A percentile compares a stretch with the other conserved stretches of the same genome.
These are phyloP conservation scores for Aspergillus fumigatus DNA, from an alignment of 2,329 filamentous ascomycete species.

Conservation along the genomic window DNA sequence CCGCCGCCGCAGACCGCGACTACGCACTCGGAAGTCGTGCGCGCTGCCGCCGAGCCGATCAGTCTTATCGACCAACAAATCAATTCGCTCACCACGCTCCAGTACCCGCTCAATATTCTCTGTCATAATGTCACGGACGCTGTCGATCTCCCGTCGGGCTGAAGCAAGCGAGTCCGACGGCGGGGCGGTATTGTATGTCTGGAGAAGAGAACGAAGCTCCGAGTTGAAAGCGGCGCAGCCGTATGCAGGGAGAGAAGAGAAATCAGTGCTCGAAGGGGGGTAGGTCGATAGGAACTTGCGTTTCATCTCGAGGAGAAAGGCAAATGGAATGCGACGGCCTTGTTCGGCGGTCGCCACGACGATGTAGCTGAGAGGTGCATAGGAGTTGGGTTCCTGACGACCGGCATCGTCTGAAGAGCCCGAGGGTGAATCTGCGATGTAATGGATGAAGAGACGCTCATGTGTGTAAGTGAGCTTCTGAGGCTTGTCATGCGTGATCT, in stretches of 20 bases:
- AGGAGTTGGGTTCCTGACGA: slow-evolving; percentile 49
- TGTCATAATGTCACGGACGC: slow-evolving; percentile 88
- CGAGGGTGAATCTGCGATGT: slow-evolving; percentile 80
- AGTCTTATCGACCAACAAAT: slow-evolving; percentile 93
- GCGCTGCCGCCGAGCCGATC: slow-evolving; percentile 84
- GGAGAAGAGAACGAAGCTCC: slow-evolving; percentile 70
- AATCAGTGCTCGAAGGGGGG: slow-evolving; percentile 63
- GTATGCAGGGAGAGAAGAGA: slow-evolving; percentile 75
- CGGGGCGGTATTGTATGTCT: slow-evolving; percentile 75
- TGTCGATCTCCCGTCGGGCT: slow-evolving; percentile 86
- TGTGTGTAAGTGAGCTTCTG: slow-evolving; percentile 95
- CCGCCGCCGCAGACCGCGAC: slow-evolving; percentile 75
- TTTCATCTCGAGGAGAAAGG: slow-evolving; percentile 86
- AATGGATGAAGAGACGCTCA: slow-evolving; percentile 89
- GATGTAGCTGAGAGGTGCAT: slow-evolving; percentile 84
- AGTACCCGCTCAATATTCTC: slow-evolving; percentile 88
- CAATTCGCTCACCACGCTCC: slow-evolving; percentile 87
- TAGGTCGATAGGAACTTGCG: slow-evolving; percentile 76
- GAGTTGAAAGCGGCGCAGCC: slow-evolving; percentile 84
- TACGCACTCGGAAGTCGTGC: slow-evolving; percentile 83
- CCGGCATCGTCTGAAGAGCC: slow-evolving; percentile 35
- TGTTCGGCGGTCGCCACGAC: slow-evolving; percentile 78
- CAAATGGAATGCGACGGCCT: slow-evolving; percentile 85
- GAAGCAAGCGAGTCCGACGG: slow-evolving; percentile 77
- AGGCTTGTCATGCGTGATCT: slow-evolving; percentile 74